phyloP scores from a whole-genome alignment of 2,329 filamentous ascomycete species.

The Ophiocordyceps camponoti-leonardi region DNA sequence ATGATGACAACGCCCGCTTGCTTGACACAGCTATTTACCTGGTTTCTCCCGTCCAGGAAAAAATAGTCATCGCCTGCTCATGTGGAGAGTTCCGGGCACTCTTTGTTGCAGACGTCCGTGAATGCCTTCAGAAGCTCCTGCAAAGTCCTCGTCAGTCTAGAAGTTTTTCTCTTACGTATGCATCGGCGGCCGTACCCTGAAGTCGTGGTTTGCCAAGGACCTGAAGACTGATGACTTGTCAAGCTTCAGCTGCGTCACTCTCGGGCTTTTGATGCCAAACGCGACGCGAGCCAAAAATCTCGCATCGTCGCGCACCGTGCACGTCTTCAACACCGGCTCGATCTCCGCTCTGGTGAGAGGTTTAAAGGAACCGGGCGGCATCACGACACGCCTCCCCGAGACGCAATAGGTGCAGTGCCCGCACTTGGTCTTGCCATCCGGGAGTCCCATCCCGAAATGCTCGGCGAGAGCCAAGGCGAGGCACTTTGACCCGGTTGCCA shows the following conservation, averaged over 20 bases:
- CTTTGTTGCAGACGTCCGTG: not conserved
- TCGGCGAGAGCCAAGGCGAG: constrained; percentile 32
- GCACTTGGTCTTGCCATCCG: constrained; percentile 24
- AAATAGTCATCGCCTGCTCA: not conserved
- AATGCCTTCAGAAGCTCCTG: not conserved
- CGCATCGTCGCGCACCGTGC: constrained; percentile 35
- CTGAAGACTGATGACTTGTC: constrained; percentile 27
- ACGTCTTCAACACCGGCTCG: constrained; percentile 21
- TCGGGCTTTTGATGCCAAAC: constrained; percentile 43
- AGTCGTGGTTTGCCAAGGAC: constrained; percentile 36
- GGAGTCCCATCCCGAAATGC: constrained; percentile 39
- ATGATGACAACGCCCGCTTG: no score
- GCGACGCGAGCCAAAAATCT: constrained; percentile 40
- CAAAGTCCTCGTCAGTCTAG: not conserved
- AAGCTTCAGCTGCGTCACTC: constrained; percentile 30
- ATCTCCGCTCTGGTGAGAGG: constrained; percentile 22
- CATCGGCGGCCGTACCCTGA: constrained; percentile 18
- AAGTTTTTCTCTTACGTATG: not conserved
- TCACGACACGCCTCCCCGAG: constrained; percentile 14
- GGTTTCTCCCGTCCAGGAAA: not conserved
- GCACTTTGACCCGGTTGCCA: constrained; percentile 34
- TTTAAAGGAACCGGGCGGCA: constrained; percentile 20
- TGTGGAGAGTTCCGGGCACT: not conserved
- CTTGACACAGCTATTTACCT: no score
- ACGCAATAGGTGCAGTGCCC: constrained; percentile 32